phyloP scores from a whole-genome alignment of 2,329 filamentous ascomycete genomes.

The Lasiodiplodia hormozganensis region DNA sequence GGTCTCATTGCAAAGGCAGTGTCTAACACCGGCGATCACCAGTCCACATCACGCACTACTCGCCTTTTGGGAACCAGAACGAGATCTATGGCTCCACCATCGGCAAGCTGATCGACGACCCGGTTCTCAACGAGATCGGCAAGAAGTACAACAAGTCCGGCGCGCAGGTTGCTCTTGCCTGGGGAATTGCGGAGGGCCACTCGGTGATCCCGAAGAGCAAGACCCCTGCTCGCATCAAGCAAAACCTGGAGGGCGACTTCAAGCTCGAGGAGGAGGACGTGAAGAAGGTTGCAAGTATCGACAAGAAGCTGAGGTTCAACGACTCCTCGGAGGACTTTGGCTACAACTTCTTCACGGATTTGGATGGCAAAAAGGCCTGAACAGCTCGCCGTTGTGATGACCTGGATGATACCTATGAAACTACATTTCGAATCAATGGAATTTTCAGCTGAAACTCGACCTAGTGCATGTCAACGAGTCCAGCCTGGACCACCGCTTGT shows the following conservation, averaged over 20 bases:
- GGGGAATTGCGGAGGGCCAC: constrained; percentile 82
- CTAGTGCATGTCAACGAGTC: neutral
- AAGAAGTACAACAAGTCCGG: constrained; percentile 74
- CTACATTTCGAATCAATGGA: neutral
- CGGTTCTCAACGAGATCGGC: constrained; percentile 72
- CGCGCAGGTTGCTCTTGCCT: constrained; percentile 85
- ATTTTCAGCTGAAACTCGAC: neutral
- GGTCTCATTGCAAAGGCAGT: constrained; percentile 72
- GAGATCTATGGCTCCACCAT: constrained; percentile 73
- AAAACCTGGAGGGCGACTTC: constrained; percentile 59
- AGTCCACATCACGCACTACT: constrained; percentile 82
- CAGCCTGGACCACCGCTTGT: too few species aligned
- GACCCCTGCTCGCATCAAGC: constrained; percentile 37
- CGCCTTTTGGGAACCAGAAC: constrained; percentile 77
- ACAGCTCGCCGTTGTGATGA: neutral
- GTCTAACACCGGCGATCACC: constrained; percentile 71
- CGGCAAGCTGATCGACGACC: constrained; percentile 66
- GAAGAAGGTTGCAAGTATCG: constrained; percentile 51
- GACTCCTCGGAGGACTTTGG: constrained; percentile 64
- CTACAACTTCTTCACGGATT: constrained; percentile 64
- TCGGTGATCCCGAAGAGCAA: constrained; percentile 79
- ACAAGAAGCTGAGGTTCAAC: constrained; percentile 69
- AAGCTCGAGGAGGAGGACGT: constrained; percentile 65
- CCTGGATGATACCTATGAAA: neutral
- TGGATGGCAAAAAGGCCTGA: constrained; percentile 60